phyloP scores from a whole-genome alignment of 345 rosid genomes.

The Triadica sebifera region DNA sequence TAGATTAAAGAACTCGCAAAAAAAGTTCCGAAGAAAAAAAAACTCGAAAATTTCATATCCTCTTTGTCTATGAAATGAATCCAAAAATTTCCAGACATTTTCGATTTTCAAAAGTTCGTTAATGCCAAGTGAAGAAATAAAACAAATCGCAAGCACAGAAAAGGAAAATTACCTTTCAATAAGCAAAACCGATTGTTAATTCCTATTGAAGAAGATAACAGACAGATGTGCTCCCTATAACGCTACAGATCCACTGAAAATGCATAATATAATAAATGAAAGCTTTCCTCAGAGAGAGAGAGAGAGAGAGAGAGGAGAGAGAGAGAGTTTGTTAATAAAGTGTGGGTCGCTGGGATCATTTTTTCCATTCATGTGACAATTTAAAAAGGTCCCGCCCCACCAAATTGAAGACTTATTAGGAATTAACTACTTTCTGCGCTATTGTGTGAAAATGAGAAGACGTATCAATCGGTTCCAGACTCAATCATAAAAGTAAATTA shows the following conservation, averaged over 20 bases:
- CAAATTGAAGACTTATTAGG: no score
- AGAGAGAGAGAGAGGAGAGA: neutral
- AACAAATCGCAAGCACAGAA: neutral
- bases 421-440: no score
- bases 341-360: neutral
- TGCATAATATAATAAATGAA: neutral
- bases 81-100: neutral
- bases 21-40: neutral
- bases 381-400: no score
- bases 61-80: neutral
- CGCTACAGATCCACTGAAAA: neutral
- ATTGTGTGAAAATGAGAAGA: no score
- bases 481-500: no score
- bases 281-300: neutral
- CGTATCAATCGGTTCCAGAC: no score
- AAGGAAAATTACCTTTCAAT: neutral
- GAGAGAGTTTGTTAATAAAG: neutral
- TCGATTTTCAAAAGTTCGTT: conserved; percentile 2
- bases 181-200: neutral
- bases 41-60: neutral
- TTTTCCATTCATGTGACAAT: neutral
- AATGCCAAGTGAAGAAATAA: neutral
- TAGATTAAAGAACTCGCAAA: neutral
- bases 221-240: neutral
- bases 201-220: neutral